Evolutionary conservation across 805 yeast species (phyloP), one percentile per base, ranked within the genome.

Genomic region (Candida bentonensis): DNA sequence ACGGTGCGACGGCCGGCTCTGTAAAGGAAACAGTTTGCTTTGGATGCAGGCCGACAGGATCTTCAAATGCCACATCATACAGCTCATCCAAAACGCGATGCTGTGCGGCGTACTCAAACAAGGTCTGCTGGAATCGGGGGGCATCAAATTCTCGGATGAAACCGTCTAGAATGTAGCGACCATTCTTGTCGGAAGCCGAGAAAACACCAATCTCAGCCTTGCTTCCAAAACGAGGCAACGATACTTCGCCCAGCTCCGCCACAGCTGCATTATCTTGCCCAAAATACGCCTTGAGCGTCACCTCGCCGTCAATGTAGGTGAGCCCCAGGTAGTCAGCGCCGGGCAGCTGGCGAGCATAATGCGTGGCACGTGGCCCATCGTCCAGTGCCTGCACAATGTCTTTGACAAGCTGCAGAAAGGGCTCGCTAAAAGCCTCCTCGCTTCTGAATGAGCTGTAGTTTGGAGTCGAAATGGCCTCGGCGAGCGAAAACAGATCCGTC

Each of bases 1-100:
- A 42, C n/a, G 48, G 46, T 2, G 36, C 11, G 17, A n/a, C 5
- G 5, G 36, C 36, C n/a, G 36, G 36, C 5, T 11, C 7, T 13
- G 36, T 9, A 9, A 30, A n/a, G 5, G 20, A 9, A 17, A 30
- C n/a, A 5, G 5, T n/a, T 7, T 30, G 17, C 17, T 30, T 30
- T 5, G 36, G 36, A 30, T 30, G 36, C n/a, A 30, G 36, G 11
- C 36, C 36, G n/a, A 30, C n/a, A 11, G 36, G 36, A 11, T 30
- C 17, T 30, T 30, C 36, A 30, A 30, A 30, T 4, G 11, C 17
- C 17, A n/a, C 36, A 30, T 30, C 36, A 17, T 30, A 30, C 17
- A 5, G 5, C 5, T 9, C 36, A 13, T 30, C 36, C 7, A 30
- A 5, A 11, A 30, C 5, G 7, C 36, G 11, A 30, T 30, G 36